Conservation (phyloP, 208 protist genomes). For the Trypanosoma vivax region DNA sequence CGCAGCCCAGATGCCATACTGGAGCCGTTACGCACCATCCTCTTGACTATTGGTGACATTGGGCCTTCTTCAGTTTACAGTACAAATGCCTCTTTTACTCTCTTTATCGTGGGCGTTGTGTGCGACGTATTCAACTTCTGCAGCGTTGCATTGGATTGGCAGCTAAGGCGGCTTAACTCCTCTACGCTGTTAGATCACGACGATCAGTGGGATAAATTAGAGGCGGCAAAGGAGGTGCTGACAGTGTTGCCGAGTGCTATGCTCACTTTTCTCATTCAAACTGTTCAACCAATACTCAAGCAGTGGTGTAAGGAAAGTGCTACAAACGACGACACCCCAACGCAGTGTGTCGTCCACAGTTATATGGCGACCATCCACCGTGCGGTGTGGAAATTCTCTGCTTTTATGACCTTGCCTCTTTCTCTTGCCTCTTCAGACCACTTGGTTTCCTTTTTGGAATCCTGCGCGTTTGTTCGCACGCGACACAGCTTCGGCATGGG, state of each 20-base stretch:
- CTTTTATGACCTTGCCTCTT: neutral
- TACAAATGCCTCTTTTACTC: constrained; percentile 63
- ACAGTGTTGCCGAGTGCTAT: constrained; percentile 19
- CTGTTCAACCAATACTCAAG: constrained; percentile 32
- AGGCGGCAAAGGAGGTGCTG: constrained; percentile 10
- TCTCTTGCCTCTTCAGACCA: constrained; percentile 1
- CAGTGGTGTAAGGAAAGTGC: constrained; percentile 55
- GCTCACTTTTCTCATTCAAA: constrained; percentile 23
- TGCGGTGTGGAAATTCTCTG: constrained; percentile 33
- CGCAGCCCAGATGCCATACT: constrained; percentile 52
- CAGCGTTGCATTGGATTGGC: constrained; percentile 22
- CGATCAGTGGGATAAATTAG: neutral
- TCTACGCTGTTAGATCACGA: too few relatives aligned
- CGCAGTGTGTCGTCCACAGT: constrained; percentile 58
- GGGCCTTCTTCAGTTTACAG: constrained; percentile 72
- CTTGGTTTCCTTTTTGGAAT: constrained; percentile 33
- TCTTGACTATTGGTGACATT: constrained; percentile 41
- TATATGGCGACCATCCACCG: constrained; percentile 48
- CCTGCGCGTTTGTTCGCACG: constrained; percentile 58
- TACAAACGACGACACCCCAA: constrained; percentile 58
- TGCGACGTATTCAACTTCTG: constrained; percentile 52
- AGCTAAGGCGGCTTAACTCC: neutral
- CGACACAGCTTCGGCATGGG: constrained; percentile 83
- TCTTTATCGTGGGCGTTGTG: constrained; percentile 56
- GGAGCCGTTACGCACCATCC: constrained; percentile 32